Evolutionary conservation across 108 stramenopile species (phyloP), one percentile per base, ranked within the genome.

Genomic region (Craspedostauros australis): DNA sequence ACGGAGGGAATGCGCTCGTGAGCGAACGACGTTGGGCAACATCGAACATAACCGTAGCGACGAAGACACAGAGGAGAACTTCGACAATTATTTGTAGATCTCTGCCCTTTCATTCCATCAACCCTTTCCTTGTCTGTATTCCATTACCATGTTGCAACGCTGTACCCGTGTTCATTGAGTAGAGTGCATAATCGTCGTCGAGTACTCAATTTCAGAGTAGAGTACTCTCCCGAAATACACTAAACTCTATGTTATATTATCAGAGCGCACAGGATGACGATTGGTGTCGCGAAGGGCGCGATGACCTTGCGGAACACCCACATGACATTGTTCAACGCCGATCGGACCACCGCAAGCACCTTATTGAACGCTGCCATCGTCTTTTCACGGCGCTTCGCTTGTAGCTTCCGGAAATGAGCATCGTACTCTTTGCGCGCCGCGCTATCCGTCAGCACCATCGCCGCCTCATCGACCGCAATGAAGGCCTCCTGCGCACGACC

Each of bases 401-500:
- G 50, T 11, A 11, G 8, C 5, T 12, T 30, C 32, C 20, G 27
- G 5, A 49, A 16, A 40, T 41, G 49, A n/a, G 48, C 50, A 62
- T 93, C 91, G 34, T 87, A 93, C 8, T 69, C 65, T 34, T 61
- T 30, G 38, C 82, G 68, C 32, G 54, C 40, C 4, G 57, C 41
- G 6, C 67, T 66, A 49, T 89, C 82, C 12, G 73, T 68, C 29
- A 93, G 54, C 27, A 89, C 60, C 18, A 67, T 61, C 3, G 84
- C 80, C n/a, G 77, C 66, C 20, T 71, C 46, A 44, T 93, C 82
- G 22, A 89, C 39, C 2, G 79, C 84, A 54, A 80, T 62, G 67
- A 93, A 93, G 18, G 91, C 91, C 45, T 89, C 80, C 31, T 85
- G 68, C 9, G 91, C 91, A 37, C 85, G 44, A 4, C 79, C 83